These are phyloP conservation scores for Hericium alpestre DNA, from an alignment of 768 basidiomycete genomes.

Conservation along the genomic window DNA sequence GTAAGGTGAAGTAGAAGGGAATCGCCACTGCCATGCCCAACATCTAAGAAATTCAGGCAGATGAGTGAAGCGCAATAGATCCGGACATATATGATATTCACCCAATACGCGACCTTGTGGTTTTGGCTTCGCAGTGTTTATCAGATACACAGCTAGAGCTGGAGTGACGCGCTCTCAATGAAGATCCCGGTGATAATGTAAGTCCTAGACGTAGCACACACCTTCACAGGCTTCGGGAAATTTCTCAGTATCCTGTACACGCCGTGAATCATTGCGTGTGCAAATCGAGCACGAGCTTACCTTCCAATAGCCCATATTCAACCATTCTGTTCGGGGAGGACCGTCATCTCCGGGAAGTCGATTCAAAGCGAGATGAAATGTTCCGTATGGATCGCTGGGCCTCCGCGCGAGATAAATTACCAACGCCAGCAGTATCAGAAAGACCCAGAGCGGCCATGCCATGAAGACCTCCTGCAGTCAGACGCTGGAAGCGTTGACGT, in stretches of 20 bases:
- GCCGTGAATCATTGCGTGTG: too few relatives aligned
- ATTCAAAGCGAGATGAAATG: slow-evolving; percentile 49
- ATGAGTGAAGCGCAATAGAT: background rate
- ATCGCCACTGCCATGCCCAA: slow-evolving; percentile 61
- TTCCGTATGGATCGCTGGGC: slow-evolving; percentile 40
- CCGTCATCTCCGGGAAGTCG: slow-evolving; percentile 23
- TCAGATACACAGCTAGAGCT: slow-evolving; percentile 44
- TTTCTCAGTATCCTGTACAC: slow-evolving; percentile 29
- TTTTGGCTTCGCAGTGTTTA: slow-evolving; percentile 31
- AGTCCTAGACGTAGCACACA: slow-evolving; percentile 12
- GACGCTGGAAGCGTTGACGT: too few relatives aligned
- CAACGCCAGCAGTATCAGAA: too few relatives aligned
- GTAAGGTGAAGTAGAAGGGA: slow-evolving; percentile 47
- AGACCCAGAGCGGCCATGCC: too few relatives aligned
- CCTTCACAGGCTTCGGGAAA: slow-evolving; percentile 59
- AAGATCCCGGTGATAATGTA: background rate
- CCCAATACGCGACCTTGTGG: slow-evolving; percentile 42
- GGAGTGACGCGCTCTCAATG: background rate
- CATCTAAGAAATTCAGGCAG: slow-evolving; percentile 30
- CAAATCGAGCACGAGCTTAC: slow-evolving; percentile 18
- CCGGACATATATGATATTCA: slow-evolving; percentile 15
- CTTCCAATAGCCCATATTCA: slow-evolving; percentile 67
- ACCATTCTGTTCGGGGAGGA: slow-evolving; percentile 49
- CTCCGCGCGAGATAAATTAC: too few relatives aligned
- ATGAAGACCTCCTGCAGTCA: too few relatives aligned